Conservation (phyloP, 1,139 yeast genomes). For the Meyerozyma athensensis region DNA sequence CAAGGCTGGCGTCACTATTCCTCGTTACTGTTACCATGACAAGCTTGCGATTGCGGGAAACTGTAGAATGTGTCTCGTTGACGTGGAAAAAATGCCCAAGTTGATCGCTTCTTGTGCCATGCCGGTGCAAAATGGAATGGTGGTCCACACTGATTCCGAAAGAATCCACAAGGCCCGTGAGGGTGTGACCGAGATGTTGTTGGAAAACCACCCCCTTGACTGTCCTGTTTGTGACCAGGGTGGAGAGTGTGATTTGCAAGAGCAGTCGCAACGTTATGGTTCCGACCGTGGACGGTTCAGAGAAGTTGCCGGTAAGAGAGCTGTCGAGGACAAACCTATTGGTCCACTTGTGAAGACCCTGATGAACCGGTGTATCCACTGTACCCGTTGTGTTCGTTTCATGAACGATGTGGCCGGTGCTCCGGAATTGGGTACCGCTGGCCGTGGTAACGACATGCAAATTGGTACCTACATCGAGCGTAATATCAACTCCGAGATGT, state of each 20-base stretch:
- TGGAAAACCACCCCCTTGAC: slow-evolving; percentile 88
- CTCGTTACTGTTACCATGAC: slow-evolving; percentile 90
- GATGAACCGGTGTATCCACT: slow-evolving; percentile 91
- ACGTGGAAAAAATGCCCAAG: slow-evolving; percentile 86
- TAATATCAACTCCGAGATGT: slow-evolving; percentile 79
- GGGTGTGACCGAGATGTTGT: slow-evolving; percentile 85
- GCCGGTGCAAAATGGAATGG: slow-evolving; percentile 90
- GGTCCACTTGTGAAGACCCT: slow-evolving; percentile 89
- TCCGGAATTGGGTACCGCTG: slow-evolving; percentile 83
- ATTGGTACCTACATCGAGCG: slow-evolving; percentile 87
- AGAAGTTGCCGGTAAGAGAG: slow-evolving; percentile 82
- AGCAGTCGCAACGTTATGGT: slow-evolving; percentile 81
- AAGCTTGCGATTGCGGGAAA: slow-evolving; percentile 91
- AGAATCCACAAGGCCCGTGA: slow-evolving; percentile 83
- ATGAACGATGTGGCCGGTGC: slow-evolving; percentile 92
- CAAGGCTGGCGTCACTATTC: slow-evolving; percentile 83
- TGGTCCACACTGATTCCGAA: slow-evolving; percentile 75
- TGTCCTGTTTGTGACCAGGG: slow-evolving; percentile 95
- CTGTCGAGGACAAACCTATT: slow-evolving; percentile 85
- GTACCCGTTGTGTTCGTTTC: slow-evolving; percentile 89
- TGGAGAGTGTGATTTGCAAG: slow-evolving; percentile 92
- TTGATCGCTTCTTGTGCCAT: slow-evolving; percentile 88
- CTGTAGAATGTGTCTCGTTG: slow-evolving; percentile 92
- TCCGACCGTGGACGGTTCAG: slow-evolving; percentile 81
- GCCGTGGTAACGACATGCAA: slow-evolving; percentile 90